Conservation (phyloP, 2,329 filamentous ascomycete species). For the Claviceps citrina region DNA sequence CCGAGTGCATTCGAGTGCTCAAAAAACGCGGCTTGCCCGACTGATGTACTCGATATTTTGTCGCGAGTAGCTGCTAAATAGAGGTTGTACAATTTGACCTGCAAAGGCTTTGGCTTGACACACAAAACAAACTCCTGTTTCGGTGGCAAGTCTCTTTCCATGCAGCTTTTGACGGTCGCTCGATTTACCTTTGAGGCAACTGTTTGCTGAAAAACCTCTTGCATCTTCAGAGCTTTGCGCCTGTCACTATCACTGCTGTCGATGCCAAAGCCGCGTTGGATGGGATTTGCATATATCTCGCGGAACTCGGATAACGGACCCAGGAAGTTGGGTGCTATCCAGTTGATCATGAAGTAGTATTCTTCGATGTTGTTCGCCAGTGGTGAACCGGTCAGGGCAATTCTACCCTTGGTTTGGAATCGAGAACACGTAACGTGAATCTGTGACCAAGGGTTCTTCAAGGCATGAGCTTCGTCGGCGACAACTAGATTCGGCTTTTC, state of each 20-base stretch:
- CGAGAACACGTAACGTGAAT: slow-evolving; percentile 37
- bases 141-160: slow-evolving; percentile 50
- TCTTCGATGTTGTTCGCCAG: slow-evolving; percentile 72
- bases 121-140: slow-evolving; percentile 75
- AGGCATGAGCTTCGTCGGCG: slow-evolving; percentile 68
- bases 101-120: slow-evolving; percentile 51
- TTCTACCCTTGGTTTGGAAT: slow-evolving; percentile 54
- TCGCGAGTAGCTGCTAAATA: slow-evolving; percentile 21
- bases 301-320: slow-evolving; percentile 54
- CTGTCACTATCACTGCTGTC: slow-evolving; percentile 45
- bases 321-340: slow-evolving; percentile 68
- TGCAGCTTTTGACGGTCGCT: slow-evolving; percentile 46
- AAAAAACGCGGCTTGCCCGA: slow-evolving; percentile 17
- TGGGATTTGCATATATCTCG: slow-evolving; percentile 54
- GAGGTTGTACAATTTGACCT: slow-evolving; percentile 44
- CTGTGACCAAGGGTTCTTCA: slow-evolving; percentile 50
- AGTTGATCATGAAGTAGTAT: slow-evolving; percentile 77
- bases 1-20: slow-evolving; percentile 23
- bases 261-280: slow-evolving; percentile 51
- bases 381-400: slow-evolving; percentile 77
- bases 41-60: neutral
- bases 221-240: slow-evolving; percentile 45
- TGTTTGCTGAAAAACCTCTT: slow-evolving; percentile 54
- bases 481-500: slow-evolving; percentile 56
- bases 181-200: slow-evolving; percentile 68